Base-by-base conservation (phyloP, 352 stramenopile species). In the Globisporangium cystogenes region DNA sequence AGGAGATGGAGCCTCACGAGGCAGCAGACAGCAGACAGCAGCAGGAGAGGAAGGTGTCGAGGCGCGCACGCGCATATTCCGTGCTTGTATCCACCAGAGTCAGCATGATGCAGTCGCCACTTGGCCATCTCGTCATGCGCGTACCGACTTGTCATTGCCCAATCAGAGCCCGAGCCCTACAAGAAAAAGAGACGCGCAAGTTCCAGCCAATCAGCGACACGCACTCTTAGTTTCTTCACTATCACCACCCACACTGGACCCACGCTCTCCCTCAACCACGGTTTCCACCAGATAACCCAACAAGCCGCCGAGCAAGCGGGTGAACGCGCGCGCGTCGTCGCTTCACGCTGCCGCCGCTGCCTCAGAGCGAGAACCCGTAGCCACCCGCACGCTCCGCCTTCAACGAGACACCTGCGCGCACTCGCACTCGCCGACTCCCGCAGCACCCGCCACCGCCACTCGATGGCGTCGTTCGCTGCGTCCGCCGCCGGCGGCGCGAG, bases 401-500 rank as follows among this genome's bases (percentile, higher is more conserved):
- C n/a, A n/a, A n/a, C n/a, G n/a, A n/a, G n/a, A n/a, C n/a, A n/a
- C n/a, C n/a, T n/a, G n/a, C n/a, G n/a, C n/a, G n/a, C n/a, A 4
- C 39, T 7, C 18, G 7, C 39, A 14, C 24, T 36, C 24, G 10
- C 44, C 27, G 15, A 23, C 8, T 27, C 5, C 41, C 2, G 24
- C 36, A 44, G 27, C 36, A 39, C 15, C 14, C 53, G 2, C 27
- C n/a, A 4, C n/a, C 24, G 18, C 20, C 16, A 35, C 4, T 23
- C 12, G 24, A 74, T 60, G 61, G 67, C 70, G 48, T 62, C 67
- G 23, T 70, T 62, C 16, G 57, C 65, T 10, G 44, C 62, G 23
- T 40, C 45, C 15, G 47, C 55, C 27, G 50, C 57, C 20, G 37
- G 57, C 2, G 39, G 46, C 10, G 37, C 48, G 12, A 47, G 54